Evolutionary conservation across 768 basidiomycete species (phyloP).

Genomic region (Boletus vermiculosoides): DNA sequence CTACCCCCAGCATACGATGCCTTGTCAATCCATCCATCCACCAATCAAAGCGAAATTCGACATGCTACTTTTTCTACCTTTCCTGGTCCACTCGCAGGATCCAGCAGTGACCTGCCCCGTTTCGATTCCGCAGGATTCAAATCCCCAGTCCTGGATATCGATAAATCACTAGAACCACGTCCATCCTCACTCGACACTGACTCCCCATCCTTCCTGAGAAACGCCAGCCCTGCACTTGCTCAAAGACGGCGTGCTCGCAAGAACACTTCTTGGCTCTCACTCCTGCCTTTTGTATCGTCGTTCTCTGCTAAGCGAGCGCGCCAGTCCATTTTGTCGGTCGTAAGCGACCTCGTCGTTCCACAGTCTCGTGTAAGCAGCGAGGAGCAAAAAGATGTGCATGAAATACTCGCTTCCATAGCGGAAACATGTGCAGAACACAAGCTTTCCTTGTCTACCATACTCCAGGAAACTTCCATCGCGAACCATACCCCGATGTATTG

Average conservation of each 20-base stretch:
- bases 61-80: background rate
- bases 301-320: conserved; percentile 45
- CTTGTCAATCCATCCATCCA: background rate
- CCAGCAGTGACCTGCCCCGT: background rate
- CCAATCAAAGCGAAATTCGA: background rate
- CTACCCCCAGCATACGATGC: conserved; percentile 20
- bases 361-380: background rate
- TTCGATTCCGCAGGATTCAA: too few species aligned
- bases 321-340: conserved; percentile 47
- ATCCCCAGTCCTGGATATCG: background rate
- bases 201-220: background rate
- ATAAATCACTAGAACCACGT: background rate
- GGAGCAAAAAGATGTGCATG: conserved; percentile 21
- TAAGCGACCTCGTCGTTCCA: conserved; percentile 49
- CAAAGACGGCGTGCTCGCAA: conserved; percentile 3
- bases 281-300: conserved; percentile 27
- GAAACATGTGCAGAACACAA: conserved; percentile 54
- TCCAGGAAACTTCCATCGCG: conserved; percentile 25
- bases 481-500: conserved; percentile 32
- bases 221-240: background rate
- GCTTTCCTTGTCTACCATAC: conserved; percentile 37
- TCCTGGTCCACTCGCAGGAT: background rate
- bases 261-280: conserved; percentile 31
- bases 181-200: background rate
- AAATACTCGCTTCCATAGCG: conserved; percentile 57